Evolutionary conservation across 345 rosid genomes (phyloP), one percentile per base, ranked within the genome.

Genomic region (Lepidium africanum): DNA sequence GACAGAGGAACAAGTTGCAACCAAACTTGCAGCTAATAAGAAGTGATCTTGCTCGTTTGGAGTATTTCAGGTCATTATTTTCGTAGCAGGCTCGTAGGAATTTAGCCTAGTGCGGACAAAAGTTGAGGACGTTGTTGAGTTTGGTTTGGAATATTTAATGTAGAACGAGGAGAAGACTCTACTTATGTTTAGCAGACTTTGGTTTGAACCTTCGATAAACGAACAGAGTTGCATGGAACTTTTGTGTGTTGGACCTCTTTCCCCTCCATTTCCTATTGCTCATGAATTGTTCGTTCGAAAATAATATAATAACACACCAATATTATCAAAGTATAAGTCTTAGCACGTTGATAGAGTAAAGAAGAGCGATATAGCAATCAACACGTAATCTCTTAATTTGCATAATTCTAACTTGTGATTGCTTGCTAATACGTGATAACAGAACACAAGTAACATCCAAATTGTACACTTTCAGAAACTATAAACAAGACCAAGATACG

Each of bases 1-100:
- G 73, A 85, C 98, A 9, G 99, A 95, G 45, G 91, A 87, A 15
- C 88, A 87, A 78, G 98, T 86, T 69, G 88, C 91, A 21, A 86
- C 83, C n/a, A 91, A 95, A 74, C 86, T 71, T 66, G 85, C 82
- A 12, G 78, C 85, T 3, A 76, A 33, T 8, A 80, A 58, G 13
- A 67, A 67, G 68, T 74, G 77, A 73, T 59, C 35, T 16, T 66
- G 61, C 46, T 66, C 40, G 30, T 58, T 66, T 59, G 15, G 39
- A 41, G 3, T 37, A 30, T 13, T 38, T 63, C 51, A 42, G 59
- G 60, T 60, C 13, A 41, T 51, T 72, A 9, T 49, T 72, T 57
- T 43, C 76, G 59, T 72, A 72, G 71, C 60, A 56, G 64, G 23
- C 58, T 65, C 47, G 33, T 73, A 67, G 77, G 42, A 39, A 51